Evolutionary conservation across 441 rosid genomes (phyloP), one percentile per base, ranked within the genome.

Genomic region (Gossypium davidsonii): DNA sequence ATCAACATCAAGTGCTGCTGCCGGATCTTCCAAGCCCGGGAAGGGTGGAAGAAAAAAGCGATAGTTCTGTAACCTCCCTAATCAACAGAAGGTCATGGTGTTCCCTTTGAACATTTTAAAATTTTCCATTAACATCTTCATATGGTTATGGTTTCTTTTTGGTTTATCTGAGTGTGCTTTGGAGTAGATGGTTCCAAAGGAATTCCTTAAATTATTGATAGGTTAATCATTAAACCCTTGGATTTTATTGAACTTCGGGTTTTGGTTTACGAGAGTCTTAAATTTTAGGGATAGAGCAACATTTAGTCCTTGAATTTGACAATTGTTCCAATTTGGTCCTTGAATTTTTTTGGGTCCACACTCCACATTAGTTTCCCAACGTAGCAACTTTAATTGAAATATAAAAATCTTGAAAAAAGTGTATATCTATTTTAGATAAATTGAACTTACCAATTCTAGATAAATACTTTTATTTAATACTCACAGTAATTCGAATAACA

Each of bases 11-110:
- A 73, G 73, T 74, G 17, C 25, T 20, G 34, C 25, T 20, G 39
- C 89, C 1, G 94, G 92, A 58, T 34, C 93, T 73, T 87, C 94
- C 55, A 90, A 93, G 82, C 80, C 93, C 2, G 89, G 94, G 62
- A 93, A 91, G 84, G 87, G 93, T 42, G 91, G 97, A 49, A 95
- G 75, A 76, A 95, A 95, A 90, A 93, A 88, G 89, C 83, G 97
- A 85, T 88, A 84, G 82, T 70, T 71, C 67, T 8, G 25, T 73
- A 25, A 15, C 9, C 2, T 20, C 53, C 44, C 11, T 1, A 21
- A 1, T 9, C 57, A 48, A 60, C 10, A 46, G 46, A 26, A 25
- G 25, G 20, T 44, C 68, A 46, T 60, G n/a, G 67, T n/a, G 49
- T 46, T 60, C 48, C 39, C 57, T 48, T 67, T 10, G n/a, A 67